phyloP scores from a whole-genome alignment of 441 rosid species.

The Daphne laureola region DNA sequence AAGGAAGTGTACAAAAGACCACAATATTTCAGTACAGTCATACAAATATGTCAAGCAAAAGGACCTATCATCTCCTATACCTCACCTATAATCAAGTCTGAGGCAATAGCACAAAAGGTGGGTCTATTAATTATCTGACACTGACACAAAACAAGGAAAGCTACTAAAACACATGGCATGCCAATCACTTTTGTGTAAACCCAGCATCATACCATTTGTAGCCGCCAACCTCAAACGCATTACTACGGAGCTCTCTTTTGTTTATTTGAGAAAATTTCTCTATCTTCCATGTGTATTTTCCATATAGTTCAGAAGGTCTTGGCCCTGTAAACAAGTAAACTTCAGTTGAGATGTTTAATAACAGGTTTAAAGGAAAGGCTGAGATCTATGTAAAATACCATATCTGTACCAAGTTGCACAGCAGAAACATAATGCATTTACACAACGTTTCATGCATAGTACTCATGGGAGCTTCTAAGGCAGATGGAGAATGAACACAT shows the following conservation, averaged over 20 bases:
- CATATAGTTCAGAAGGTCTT: conserved; percentile 72
- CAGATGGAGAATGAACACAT: not conserved
- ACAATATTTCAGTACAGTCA: no score
- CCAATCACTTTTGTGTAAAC: conserved; percentile 8
- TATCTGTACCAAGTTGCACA: not conserved
- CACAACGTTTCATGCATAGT: not conserved
- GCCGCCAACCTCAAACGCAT: conserved; percentile 82
- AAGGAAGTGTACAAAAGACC: no score
- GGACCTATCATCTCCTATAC: no score
- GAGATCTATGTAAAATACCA: not conserved
- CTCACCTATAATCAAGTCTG: no score
- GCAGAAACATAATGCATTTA: not conserved
- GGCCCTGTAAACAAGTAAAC: conserved; percentile 38
- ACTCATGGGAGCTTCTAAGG: conserved; percentile 5
- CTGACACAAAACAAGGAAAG: no score
- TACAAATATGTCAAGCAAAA: no score
- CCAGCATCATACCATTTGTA: conserved; percentile 63
- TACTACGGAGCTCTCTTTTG: conserved; percentile 74
- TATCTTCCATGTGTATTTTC: conserved; percentile 82
- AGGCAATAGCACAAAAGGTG: no score
- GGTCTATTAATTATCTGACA: no score
- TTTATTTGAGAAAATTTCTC: conserved; percentile 79
- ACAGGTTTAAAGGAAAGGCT: not conserved
- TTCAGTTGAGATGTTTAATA: conserved; percentile 13
- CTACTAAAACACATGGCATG: conserved; percentile 3